Evolutionary conservation across 305 asterid species (phyloP).

Genomic region (Striga hermonthica): DNA sequence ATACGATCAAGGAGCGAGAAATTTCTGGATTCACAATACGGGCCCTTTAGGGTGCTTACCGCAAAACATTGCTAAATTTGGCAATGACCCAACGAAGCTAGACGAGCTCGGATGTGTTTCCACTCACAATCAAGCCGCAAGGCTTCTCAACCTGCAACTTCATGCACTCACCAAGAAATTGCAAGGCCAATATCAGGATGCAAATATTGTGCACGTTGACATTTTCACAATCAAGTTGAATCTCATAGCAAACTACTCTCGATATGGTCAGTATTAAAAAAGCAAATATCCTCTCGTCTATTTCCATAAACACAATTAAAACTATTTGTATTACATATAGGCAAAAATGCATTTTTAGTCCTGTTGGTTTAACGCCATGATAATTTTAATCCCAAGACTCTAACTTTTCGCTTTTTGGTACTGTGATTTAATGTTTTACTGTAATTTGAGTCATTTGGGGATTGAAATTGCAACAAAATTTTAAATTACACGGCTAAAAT

Average conservation of each 20-base stretch:
- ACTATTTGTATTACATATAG: too few species aligned
- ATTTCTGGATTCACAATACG: conserved; percentile 91
- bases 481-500: too few species aligned
- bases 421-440: too few species aligned
- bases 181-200: conserved; percentile 69
- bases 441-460: too few species aligned
- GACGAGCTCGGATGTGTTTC: conserved; percentile 90
- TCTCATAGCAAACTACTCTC: conserved; percentile 70
- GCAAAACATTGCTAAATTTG: conserved; percentile 77
- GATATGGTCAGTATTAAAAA: conserved; percentile 53
- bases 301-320: too few species aligned
- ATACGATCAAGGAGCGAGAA: conserved; percentile 74
- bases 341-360: too few species aligned
- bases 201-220: conserved; percentile 61
- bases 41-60: conserved; percentile 94
- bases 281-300: not conserved
- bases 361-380: too few species aligned
- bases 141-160: conserved; percentile 72
- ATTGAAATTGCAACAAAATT: too few species aligned
- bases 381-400: too few species aligned
- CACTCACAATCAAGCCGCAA: conserved; percentile 80
- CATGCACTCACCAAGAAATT: conserved; percentile 66
- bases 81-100: conserved; percentile 68
- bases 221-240: conserved; percentile 75
- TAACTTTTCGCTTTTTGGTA: too few species aligned